A percentile compares a stretch with the other conserved stretches of the same genome.
These are phyloP conservation scores for Sphagnurus paluster DNA, from an alignment of 1,284 basidiomycete species.

Conservation along the genomic window DNA sequence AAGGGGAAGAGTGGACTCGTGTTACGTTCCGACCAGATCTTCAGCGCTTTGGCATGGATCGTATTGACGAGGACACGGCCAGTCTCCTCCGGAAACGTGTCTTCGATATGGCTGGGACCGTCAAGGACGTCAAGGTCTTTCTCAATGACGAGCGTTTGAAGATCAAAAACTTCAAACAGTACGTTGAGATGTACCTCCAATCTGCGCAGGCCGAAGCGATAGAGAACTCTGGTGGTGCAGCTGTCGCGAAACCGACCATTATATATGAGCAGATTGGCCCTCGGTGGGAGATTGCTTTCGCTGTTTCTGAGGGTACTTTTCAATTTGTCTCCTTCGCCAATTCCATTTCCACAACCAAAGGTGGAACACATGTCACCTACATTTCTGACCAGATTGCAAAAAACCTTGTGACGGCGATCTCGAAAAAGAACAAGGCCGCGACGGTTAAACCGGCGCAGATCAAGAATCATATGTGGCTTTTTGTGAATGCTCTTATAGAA, in stretches of 20 bases:
- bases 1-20: constrained; percentile 89
- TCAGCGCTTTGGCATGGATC: constrained; percentile 88
- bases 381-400: constrained; percentile 92
- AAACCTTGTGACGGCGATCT: constrained; percentile 76
- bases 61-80: constrained; percentile 91
- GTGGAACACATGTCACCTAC: constrained; percentile 91
- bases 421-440: constrained; percentile 97
- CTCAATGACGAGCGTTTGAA: constrained; percentile 93
- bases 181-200: constrained; percentile 91
- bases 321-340: constrained; percentile 98
- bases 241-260: constrained; percentile 73
- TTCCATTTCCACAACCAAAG: constrained; percentile 96
- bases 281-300: constrained; percentile 97
- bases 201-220: constrained; percentile 69
- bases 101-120: constrained; percentile 96
- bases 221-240: constrained; percentile 72
- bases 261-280: constrained; percentile 82
- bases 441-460: constrained; percentile 92
- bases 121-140: constrained; percentile 92
- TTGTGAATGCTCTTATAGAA: constrained; percentile 95
- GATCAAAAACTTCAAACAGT: constrained; percentile 96
- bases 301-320: constrained; percentile 88
- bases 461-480: constrained; percentile 98
- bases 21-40: constrained; percentile 96
- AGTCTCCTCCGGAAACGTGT: constrained; percentile 93